Evolutionary conservation across 495 filamentous ascomycete genomes (phyloP), one percentile per base, ranked within the genome.

Genomic region (Aspergillus coremiiformis): DNA sequence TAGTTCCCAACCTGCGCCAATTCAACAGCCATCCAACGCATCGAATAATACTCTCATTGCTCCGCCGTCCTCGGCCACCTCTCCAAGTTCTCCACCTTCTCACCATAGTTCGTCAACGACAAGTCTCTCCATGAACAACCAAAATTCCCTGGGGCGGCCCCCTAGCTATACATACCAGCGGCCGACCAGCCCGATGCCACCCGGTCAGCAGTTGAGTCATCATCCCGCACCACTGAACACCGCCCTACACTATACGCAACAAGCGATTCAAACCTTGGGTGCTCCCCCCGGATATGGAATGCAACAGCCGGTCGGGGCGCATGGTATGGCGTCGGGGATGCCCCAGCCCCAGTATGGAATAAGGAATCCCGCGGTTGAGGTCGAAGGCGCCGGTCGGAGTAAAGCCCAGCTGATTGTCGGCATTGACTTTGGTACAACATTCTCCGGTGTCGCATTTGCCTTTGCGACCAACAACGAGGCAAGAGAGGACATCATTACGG

Each of bases 341-440:
- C 61, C 64, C 26, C 68, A 62, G 27, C 61, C 65, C 5, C 71
- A 78, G 21, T 82, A 80, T 60, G 65, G 67, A 14, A 59, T 65
- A 50, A 65, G 72, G 30, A 76, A 78, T 54, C 73, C 77, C 51
- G 72, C 78, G 44, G 80, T 81, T 47, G 94, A 96, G 67, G 86
- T 96, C 21, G 90, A 96, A 59, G 90, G 87, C 23, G 85, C 82
- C 49, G 88, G 86, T 60, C 79, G 88, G 43, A 82, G 74, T 56
- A 85, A 84, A 66, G 79, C 83, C 24, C 82, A 84, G 63, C 68
- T 86, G 50, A 86, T 86, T 60, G 83, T 86, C 11, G 83, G 83
- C 57, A 86, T 86, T 63, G 83, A 86, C 56, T 86, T 86, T 53
- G 85, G 85, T 42, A 89, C 85, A 2, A 89, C 85, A 10, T 89